Conservation (phyloP, 495 filamentous ascomycete species). For the Tuber borchii region DNA sequence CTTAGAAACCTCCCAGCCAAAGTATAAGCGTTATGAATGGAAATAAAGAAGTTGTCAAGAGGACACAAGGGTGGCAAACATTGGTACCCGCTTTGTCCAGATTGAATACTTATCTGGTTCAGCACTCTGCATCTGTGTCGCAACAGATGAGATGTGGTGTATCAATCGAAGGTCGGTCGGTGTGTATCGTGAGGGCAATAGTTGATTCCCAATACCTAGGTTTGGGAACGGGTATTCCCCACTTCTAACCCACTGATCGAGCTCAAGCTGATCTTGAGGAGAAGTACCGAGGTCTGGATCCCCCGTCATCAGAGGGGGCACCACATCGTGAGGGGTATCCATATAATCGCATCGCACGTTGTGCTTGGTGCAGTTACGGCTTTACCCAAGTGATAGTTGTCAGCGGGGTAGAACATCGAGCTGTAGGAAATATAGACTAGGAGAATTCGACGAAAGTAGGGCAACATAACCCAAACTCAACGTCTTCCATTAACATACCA, state of each 20-base stretch:
- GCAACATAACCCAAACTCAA: constrained; percentile 9
- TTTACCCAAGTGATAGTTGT: constrained; percentile 46
- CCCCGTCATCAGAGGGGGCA: constrained; percentile 62
- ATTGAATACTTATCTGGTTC: constrained; percentile 74
- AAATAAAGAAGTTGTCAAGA: constrained; percentile 42
- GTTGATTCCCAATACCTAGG: constrained; percentile 62
- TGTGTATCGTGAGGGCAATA: constrained; percentile 59
- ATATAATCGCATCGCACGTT: constrained; percentile 97
- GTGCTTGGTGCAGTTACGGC: constrained; percentile 97
- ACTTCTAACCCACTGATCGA: constrained; percentile 77
- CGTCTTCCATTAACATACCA: constrained; percentile 57
- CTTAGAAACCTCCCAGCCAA: constrained; percentile 63
- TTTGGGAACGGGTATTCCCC: constrained; percentile 83
- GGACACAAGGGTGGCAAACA: constrained; percentile 50
- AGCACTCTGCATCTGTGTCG: constrained; percentile 68
- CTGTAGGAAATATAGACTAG: constrained; percentile 23
- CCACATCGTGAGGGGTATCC: constrained; percentile 63
- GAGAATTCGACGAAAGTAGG: constrained; percentile 15
- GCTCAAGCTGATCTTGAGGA: constrained; percentile 55
- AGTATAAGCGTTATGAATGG: constrained; percentile 25
- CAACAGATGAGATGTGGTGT: constrained; percentile 81
- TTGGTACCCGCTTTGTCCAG: constrained; percentile 87
- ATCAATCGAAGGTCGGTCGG: constrained; percentile 76
- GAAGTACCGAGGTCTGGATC: constrained; percentile 68
- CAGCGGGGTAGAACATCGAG: constrained; percentile 7